Conservation (phyloP, 1,139 yeast species). For the Geotrichum fermentans region DNA sequence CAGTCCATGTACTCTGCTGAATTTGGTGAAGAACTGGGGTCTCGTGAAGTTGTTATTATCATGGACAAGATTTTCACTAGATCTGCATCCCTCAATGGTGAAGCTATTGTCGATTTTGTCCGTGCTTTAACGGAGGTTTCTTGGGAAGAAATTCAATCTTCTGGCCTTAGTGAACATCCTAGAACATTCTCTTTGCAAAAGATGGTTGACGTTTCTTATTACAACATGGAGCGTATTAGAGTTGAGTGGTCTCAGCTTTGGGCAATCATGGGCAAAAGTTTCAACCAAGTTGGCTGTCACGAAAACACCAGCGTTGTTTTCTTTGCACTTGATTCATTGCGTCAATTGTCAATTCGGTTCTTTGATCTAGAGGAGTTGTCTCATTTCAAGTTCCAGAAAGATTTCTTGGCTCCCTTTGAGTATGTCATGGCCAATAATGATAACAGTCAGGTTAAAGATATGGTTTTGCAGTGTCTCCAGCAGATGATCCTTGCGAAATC, state of each 20-base stretch:
- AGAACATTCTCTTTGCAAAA: constrained; percentile 89
- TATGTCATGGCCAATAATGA: constrained; percentile 66
- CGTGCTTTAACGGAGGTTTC: constrained; percentile 83
- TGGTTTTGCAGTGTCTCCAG: constrained; percentile 85
- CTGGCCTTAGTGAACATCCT: constrained; percentile 77
- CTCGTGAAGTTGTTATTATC: constrained; percentile 76
- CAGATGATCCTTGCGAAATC: constrained; percentile 84
- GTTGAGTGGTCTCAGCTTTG: constrained; percentile 96
- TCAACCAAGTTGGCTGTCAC: constrained; percentile 80
- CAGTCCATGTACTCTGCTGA: constrained; percentile 41
- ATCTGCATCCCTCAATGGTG: constrained; percentile 73
- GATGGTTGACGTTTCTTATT: constrained; percentile 94
- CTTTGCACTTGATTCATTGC: constrained; percentile 88
- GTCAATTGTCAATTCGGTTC: constrained; percentile 89
- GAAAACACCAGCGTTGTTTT: constrained; percentile 70
- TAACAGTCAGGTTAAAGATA: constrained; percentile 75
- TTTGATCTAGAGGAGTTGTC: constrained; percentile 90
- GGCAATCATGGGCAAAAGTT: constrained; percentile 88
- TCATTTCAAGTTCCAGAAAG: constrained; percentile 93
- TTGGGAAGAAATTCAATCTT: constrained; percentile 83
- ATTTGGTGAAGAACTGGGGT: constrained; percentile 56
- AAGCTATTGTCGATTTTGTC: constrained; percentile 82
- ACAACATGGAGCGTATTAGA: constrained; percentile 93
- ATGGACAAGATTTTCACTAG: constrained; percentile 85
- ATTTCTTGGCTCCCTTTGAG: constrained; percentile 86